These are phyloP conservation scores for Microstroma glucosiphilum DNA, from an alignment of 1,284 basidiomycete species.

Conservation along the genomic window DNA sequence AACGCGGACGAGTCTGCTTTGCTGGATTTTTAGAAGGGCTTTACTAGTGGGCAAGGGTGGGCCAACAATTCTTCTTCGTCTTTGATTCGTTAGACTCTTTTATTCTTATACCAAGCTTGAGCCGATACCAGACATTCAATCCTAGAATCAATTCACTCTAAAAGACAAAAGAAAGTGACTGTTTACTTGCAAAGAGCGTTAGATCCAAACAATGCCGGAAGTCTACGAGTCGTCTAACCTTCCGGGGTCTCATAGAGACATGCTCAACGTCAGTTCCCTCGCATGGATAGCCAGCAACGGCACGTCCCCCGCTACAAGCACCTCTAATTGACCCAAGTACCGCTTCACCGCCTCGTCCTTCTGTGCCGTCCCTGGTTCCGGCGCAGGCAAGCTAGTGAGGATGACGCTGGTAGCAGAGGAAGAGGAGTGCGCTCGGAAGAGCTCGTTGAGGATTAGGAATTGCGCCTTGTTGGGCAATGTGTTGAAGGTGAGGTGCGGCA, in stretches of 20 bases:
- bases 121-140: too few relatives aligned
- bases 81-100: too few relatives aligned
- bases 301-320: slow-evolving; percentile 40
- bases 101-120: too few relatives aligned
- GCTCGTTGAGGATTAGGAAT: slow-evolving; percentile 48
- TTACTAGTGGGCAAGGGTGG: too few relatives aligned
- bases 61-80: too few relatives aligned
- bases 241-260: neutral
- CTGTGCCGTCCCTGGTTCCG: slow-evolving; percentile 40
- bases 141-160: too few relatives aligned
- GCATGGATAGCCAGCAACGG: slow-evolving; percentile 48
- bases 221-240: too few relatives aligned
- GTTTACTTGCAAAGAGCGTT: neutral
- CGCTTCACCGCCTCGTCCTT: slow-evolving; percentile 28
- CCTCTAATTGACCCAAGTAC: slow-evolving; percentile 45
- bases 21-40: neutral
- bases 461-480: slow-evolving; percentile 48
- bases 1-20: slow-evolving; percentile 1
- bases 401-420: slow-evolving; percentile 37
- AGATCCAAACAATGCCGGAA: neutral
- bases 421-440: slow-evolving; percentile 43
- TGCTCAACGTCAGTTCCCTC: slow-evolving; percentile 36
- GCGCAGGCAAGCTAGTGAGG: slow-evolving; percentile 46
- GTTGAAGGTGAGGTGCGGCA: slow-evolving; percentile 42
- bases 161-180: too few relatives aligned